Percentiles rank a stretch among this genome's conserved stretches.
Conservation (phyloP, 73 alveolate genomes). For the Paraurostyla sp. region DNA sequence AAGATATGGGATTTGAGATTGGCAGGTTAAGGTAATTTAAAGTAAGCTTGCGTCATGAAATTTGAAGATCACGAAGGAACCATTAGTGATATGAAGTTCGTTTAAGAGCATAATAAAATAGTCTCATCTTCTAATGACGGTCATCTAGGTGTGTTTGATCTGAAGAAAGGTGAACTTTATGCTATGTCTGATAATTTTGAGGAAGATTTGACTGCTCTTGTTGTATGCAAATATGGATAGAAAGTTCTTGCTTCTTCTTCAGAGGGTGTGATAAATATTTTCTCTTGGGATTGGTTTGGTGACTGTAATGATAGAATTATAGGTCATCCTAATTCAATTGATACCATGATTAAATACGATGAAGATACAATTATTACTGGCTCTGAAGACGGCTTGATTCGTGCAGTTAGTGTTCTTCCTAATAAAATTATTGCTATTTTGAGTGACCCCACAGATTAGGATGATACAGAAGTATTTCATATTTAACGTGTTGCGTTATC, state of each 20-base stretch:
- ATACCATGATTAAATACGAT: conserved; percentile 90
- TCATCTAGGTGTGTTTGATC: conserved; percentile 92
- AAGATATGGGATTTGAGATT: conserved; percentile 89
- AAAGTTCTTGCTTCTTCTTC: conserved; percentile 88
- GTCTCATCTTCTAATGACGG: conserved; percentile 92
- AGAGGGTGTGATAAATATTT: conserved; percentile 90
- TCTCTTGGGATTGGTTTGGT: conserved; percentile 97
- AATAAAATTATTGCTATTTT: conserved; percentile 86
- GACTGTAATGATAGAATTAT: conserved; percentile 94
- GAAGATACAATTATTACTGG: conserved; percentile 94
- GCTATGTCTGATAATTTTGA: conserved; percentile 95
- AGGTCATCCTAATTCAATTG: conserved; percentile 93
- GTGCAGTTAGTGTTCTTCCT: conserved; percentile 94
- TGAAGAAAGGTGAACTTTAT: conserved; percentile 84
- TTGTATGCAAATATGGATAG: conserved; percentile 82
- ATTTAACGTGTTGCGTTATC: conserved; percentile 82
- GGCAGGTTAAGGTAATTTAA: conserved; percentile 51
- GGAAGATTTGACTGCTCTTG: conserved; percentile 90
- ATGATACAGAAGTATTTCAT: conserved; percentile 77
- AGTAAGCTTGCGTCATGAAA: conserved; percentile 65
- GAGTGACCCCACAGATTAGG: conserved; percentile 80
- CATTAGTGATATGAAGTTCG: conserved; percentile 73
- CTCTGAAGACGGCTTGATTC: conserved; percentile 94
- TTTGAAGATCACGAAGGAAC: conserved; percentile 82
- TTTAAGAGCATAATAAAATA: conserved; percentile 62